A percentile compares a stretch with the other conserved stretches of the same genome.
These are phyloP conservation scores for Orychophragmus violaceus DNA, from an alignment of 345 rosid genomes.

Conservation along the genomic window DNA sequence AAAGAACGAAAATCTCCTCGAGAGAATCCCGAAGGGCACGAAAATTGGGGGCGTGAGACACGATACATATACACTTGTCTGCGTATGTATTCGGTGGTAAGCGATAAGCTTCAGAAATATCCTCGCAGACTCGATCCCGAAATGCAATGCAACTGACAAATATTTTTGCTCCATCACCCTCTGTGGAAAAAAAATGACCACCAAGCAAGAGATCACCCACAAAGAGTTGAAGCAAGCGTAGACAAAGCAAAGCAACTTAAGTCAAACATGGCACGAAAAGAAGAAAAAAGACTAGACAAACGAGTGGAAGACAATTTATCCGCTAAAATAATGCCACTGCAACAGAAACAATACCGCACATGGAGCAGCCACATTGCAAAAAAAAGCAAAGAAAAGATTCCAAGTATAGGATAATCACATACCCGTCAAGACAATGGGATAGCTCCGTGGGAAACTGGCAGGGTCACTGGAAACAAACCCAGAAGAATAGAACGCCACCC, in stretches of 20 bases:
- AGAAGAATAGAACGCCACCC: constrained; percentile 62
- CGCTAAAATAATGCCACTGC: not conserved
- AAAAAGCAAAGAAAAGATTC: not conserved
- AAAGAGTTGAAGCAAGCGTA: not conserved
- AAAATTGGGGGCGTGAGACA: constrained; percentile 87
- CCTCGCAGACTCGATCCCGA: constrained; percentile 94
- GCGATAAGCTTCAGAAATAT: constrained; percentile 85
- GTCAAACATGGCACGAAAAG: too few relatives aligned
- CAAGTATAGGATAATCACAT: constrained; percentile 8
- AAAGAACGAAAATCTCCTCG: constrained; percentile 81
- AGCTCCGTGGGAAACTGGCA: constrained; percentile 70
- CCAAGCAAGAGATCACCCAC: constrained; percentile 1
- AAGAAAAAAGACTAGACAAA: not conserved
- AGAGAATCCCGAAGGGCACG: constrained; percentile 64
- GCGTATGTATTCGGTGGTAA: constrained; percentile 77
- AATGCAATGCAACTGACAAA: constrained; percentile 92
- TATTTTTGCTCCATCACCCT: constrained; percentile 98
- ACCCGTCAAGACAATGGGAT: constrained; percentile 97
- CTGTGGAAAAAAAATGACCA: constrained; percentile 36
- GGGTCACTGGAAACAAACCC: constrained; percentile 65
- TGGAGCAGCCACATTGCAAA: not conserved
- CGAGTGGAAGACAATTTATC: not conserved
- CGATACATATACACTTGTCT: constrained; percentile 90
- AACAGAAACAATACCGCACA: not conserved
- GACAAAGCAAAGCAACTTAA: constrained; percentile 5